These are phyloP conservation scores for Talaromyces piceae DNA, from an alignment of 2,329 filamentous ascomycete species.

Conservation along the genomic window DNA sequence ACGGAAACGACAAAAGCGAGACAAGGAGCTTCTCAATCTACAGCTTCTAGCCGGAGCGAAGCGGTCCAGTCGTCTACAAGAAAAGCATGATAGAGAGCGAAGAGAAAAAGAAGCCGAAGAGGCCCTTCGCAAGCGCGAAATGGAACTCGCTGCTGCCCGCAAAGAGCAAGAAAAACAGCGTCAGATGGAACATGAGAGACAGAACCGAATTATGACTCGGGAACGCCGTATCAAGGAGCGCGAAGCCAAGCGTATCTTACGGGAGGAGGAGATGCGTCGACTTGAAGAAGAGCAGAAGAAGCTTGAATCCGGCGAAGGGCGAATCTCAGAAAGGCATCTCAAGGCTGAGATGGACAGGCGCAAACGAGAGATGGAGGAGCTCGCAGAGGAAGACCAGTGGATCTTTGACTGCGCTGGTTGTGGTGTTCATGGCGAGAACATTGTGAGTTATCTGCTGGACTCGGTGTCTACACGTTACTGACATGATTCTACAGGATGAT, in stretches of 20 bases:
- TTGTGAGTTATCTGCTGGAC: conserved; percentile 39
- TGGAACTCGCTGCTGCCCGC: conserved; percentile 57
- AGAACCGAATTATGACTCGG: conserved; percentile 71
- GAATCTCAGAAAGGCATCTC: conserved; percentile 71
- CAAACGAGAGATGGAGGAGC: conserved; percentile 65
- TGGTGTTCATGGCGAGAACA: conserved; percentile 77
- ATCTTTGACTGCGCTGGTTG: conserved; percentile 87
- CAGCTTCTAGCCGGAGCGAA: conserved; percentile 91
- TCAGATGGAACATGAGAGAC: conserved; percentile 66
- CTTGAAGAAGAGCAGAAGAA: conserved; percentile 69
- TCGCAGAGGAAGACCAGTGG: conserved; percentile 70
- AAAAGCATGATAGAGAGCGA: conserved; percentile 69
- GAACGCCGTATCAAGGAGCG: conserved; percentile 82
- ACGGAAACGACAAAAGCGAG: conserved; percentile 64
- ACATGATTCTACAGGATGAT: conserved; percentile 56
- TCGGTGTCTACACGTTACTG: conserved; percentile 13
- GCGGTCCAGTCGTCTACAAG: conserved; percentile 80
- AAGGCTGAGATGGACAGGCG: conserved; percentile 74
- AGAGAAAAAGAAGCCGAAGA: conserved; percentile 64
- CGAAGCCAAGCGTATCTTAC: conserved; percentile 70
- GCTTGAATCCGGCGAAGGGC: conserved; percentile 47
- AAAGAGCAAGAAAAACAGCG: conserved; percentile 52
- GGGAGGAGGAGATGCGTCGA: conserved; percentile 74
- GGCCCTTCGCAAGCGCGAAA: conserved; percentile 58
- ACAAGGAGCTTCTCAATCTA: conserved; percentile 72